Conservation (phyloP, 2,329 filamentous ascomycete species). For the Colletotrichum viniferum region DNA sequence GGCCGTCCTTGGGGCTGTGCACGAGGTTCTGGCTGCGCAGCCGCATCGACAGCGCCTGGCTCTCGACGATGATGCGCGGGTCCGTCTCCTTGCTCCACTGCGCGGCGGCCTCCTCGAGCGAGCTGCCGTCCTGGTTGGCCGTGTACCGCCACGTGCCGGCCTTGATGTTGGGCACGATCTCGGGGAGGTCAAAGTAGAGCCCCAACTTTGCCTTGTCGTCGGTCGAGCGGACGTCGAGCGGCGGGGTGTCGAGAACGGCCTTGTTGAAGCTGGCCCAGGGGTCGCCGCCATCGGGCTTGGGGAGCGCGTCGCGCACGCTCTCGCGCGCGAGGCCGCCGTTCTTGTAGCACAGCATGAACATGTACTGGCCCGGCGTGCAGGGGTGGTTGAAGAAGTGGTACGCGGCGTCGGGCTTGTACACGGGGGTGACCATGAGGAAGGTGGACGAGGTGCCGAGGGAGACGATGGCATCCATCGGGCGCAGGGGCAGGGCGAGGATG, state of each 20-base stretch:
- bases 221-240: constrained; percentile 65
- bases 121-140: constrained; percentile 55
- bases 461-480: constrained; percentile 90
- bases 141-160: constrained; percentile 88
- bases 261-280: constrained; percentile 85
- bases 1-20: constrained; percentile 47
- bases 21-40: constrained; percentile 84
- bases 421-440: constrained; percentile 95
- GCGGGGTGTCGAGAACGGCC: constrained; percentile 68
- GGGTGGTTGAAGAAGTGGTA: constrained; percentile 99
- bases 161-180: constrained; percentile 91
- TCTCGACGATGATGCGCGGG: constrained; percentile 87
- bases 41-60: constrained; percentile 90
- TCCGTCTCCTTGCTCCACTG: constrained; percentile 68
- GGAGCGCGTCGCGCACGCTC: constrained; percentile 82
- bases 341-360: constrained; percentile 99
- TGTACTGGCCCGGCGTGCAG: constrained; percentile 87
- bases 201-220: constrained; percentile 77
- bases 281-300: constrained; percentile 53
- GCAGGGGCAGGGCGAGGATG: constrained; percentile 87
- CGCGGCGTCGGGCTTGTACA: constrained; percentile 85
- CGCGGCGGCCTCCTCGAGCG: constrained; percentile 39
- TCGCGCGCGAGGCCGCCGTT: constrained; percentile 95
- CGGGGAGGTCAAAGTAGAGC: constrained; percentile 92
- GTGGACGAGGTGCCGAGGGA: constrained; percentile 95